Evolutionary conservation across 192 early-diverging fungal species (phyloP).

Genomic region (Glomus cerebriforme): DNA sequence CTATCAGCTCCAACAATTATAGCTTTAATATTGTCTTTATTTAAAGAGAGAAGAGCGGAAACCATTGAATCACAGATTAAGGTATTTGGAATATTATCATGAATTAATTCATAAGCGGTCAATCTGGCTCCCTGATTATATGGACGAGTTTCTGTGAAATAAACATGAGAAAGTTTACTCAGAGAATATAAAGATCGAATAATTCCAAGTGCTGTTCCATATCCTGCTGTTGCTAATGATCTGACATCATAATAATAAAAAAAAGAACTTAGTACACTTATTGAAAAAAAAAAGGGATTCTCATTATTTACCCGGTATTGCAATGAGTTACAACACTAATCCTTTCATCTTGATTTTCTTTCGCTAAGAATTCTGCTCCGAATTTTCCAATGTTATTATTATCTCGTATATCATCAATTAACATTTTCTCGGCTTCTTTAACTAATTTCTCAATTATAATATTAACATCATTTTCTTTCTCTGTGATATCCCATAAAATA

Average conservation of each 20-base stretch:
- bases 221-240: slow-evolving; percentile 77
- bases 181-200: slow-evolving; percentile 71
- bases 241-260: slow-evolving; percentile 36
- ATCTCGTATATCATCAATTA: slow-evolving; percentile 81
- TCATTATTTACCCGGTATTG: slow-evolving; percentile 81
- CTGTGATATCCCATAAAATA: slow-evolving; percentile 48
- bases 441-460: slow-evolving; percentile 68
- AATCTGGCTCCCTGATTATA: slow-evolving; percentile 97
- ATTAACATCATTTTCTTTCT: slow-evolving; percentile 33
- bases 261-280: slow-evolving; percentile 7
- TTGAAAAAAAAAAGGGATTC: neutral
- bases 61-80: slow-evolving; percentile 92
- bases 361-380: slow-evolving; percentile 77
- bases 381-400: slow-evolving; percentile 82
- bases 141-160: slow-evolving; percentile 95
- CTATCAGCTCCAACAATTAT: slow-evolving; percentile 97
- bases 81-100: slow-evolving; percentile 90
- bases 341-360: slow-evolving; percentile 34
- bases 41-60: slow-evolving; percentile 71
- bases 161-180: slow-evolving; percentile 70
- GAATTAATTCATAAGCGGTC: slow-evolving; percentile 92
- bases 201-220: slow-evolving; percentile 95
- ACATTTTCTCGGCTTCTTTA: slow-evolving; percentile 76
- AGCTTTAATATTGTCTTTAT: slow-evolving; percentile 65
- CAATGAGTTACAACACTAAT: slow-evolving; percentile 90